Base-by-base conservation (phyloP, 257 asterid genomes). In the Ilex asprella region DNA sequence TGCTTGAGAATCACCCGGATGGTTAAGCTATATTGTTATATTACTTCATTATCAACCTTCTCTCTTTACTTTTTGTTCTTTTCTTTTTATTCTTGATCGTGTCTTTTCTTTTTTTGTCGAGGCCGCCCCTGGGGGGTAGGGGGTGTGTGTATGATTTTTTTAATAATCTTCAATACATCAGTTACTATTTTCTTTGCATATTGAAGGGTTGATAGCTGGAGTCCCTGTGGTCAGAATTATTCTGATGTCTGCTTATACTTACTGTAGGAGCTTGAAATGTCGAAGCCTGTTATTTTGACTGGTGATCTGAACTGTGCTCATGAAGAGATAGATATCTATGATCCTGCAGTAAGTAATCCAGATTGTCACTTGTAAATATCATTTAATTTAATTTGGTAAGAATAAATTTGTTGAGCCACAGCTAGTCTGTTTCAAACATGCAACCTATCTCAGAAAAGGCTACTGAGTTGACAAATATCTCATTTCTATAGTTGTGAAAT, bases 301-400 rank as follows among this genome's bases (percentile, higher is more conserved):
- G 99, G 99, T 58, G 99, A 93, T 77, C 74, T 93, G 83, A 93
- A 93, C 77, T 89, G 99, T 56, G 95, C 97, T 65, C 95, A 87
- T 67, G 87, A 93, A 71, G 97, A 93, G 82, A 93, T 93, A 16
- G 99, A 93, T 71, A 89, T 93, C 62, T 79, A 49, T 63, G 71
- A 93, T 77, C 99, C 99, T 56, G 84, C 95, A 0, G 99, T 89
- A 76, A 76, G 96, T 78, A 72, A 55, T 63, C 55, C 59, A 7
- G 46, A 67, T 51, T 73, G 30, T 52, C 8, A 49, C 51, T 41
- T 44, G 27, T 56, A 62, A 15, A 50, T 54, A 12, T 29, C 35
- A 31, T 56, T 16, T 21, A 71, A 44, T 63, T 62, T 61, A 47
- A 12, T 21, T 21, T 21, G 27, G 27, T 21, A 21, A 21, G 27